Conservation (phyloP, 2,329 filamentous ascomycete species). For the Xylaria sp. region DNA sequence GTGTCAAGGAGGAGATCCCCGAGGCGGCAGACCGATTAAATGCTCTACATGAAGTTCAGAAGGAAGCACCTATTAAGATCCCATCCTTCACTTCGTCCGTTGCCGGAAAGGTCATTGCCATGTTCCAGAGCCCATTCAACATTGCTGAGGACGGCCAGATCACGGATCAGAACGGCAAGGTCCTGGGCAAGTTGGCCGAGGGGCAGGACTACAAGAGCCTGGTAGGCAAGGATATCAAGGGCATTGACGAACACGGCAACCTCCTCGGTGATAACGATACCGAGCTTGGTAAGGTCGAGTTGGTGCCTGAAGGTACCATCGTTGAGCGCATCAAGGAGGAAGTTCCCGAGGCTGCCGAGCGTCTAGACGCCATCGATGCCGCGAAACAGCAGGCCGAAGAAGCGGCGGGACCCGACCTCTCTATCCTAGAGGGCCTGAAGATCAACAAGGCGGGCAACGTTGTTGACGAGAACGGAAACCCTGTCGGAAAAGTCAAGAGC, state of each 20-base stretch:
- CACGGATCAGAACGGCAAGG: conserved; percentile 57
- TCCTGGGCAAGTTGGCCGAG: conserved; percentile 47
- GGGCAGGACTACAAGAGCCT: conserved; percentile 46
- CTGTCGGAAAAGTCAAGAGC: conserved; percentile 55
- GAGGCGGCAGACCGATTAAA: conserved; percentile 53
- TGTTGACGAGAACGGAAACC: conserved; percentile 56
- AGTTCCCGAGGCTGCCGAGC: conserved; percentile 46
- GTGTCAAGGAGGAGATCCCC: conserved; percentile 46
- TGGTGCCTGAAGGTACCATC: conserved; percentile 56
- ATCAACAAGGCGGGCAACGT: conserved; percentile 59
- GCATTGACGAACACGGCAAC: conserved; percentile 72
- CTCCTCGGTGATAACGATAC: conserved; percentile 73
- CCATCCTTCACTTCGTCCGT: conserved; percentile 48
- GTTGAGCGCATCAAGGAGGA: conserved; percentile 50
- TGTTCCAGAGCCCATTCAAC: conserved; percentile 52
- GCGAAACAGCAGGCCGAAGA: conserved; percentile 37
- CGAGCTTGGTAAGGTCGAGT: conserved; percentile 68
- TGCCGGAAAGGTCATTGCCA: conserved; percentile 48
- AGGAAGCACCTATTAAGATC: conserved; percentile 43
- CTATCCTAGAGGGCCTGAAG: conserved; percentile 52
- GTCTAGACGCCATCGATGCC: conserved; percentile 52
- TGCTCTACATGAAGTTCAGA: conserved; percentile 52
- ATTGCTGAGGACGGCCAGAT: conserved; percentile 59
- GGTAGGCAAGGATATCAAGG: conserved; percentile 72
- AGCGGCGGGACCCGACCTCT: conserved; percentile 41